Base-by-base conservation (phyloP, 2,329 filamentous ascomycete genomes). In the Cordyceps militaris region DNA sequence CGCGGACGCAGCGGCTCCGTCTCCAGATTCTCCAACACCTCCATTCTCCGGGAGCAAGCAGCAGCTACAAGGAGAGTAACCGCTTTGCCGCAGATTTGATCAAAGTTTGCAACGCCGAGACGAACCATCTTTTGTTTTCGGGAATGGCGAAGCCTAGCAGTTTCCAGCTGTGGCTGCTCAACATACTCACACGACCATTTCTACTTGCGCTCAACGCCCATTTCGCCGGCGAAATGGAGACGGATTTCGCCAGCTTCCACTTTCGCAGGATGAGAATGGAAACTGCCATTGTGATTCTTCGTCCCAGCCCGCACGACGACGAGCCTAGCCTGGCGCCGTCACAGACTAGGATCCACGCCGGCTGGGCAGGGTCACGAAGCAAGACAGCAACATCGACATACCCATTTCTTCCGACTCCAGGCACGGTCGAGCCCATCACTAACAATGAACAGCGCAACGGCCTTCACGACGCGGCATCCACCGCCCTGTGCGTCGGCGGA, bases 161-260 rank as follows among this genome's bases (percentile, higher is more conserved):
- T 21, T 62, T 59, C 40, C 61, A 61, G 46, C 57, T 61, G n/a
- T 54, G 59, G 44, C 49, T 62, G 7, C 23, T 62, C 14, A 57
- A 62, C n/a, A 34, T 61, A 7, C 58, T 62, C 23, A 60, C 54
- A 9, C 54, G 60, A 7, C 60, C 60, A 16, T 61, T 61, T 42
- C 46, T 61, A 1, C 60, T 82, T 16, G 71, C 73, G 1, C 71
- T 84, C 0, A 79, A 83, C 58, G 44, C 34, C 7, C 52, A 16
- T 4, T 13, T 3, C 26, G 13, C 16, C 8, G 10, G 9, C 26
- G 26, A 32, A 5, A 1, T 8, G 16, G 4, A 7, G 14, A 30
- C 6, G 16, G 9, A 13, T 9, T 30, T 26, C 11, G 3, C 26
- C 14, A 13, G n/a, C 26, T 47, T 13, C 26, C 32, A 30, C 11